These are phyloP conservation scores for Vaccinium vitisidaea DNA, from an alignment of 148 eudicot species.

Conservation along the genomic window DNA sequence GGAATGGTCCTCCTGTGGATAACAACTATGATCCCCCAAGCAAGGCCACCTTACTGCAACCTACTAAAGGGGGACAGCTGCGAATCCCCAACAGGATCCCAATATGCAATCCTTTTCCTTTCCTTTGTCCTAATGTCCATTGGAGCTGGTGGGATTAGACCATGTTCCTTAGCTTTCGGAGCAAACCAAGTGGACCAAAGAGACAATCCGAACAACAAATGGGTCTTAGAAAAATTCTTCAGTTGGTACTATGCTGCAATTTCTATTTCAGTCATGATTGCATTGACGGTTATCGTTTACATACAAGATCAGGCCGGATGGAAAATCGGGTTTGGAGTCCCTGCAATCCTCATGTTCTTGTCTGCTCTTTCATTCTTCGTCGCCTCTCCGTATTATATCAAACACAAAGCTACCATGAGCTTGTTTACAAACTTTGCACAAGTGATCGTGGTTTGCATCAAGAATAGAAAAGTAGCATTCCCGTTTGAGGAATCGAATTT, in stretches of 20 bases:
- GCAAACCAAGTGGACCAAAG: constrained; percentile 73
- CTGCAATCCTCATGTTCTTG: constrained; percentile 62
- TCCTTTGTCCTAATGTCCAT: constrained; percentile 64
- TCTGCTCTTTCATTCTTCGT: constrained; percentile 52
- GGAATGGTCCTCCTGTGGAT: constrained; percentile 74
- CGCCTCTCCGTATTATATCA: constrained; percentile 57
- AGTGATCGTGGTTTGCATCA: constrained; percentile 51
- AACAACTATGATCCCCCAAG: constrained; percentile 62
- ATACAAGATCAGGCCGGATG: constrained; percentile 80
- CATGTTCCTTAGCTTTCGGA: constrained; percentile 82
- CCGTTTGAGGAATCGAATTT: constrained; percentile 22
- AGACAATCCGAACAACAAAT: constrained; percentile 35
- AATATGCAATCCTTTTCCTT: constrained; percentile 37
- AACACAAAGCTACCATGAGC: constrained; percentile 41
- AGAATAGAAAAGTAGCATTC: constrained; percentile 42
- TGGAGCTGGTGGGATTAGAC: constrained; percentile 86
- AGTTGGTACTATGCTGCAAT: constrained; percentile 80
- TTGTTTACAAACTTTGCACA: constrained; percentile 54
- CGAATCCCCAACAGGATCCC: constrained; percentile 46
- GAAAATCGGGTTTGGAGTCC: constrained; percentile 77
- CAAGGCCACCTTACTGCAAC: constrained; percentile 63
- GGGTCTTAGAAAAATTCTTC: constrained; percentile 65
- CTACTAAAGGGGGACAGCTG: constrained; percentile 33
- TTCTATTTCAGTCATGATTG: constrained; percentile 47
- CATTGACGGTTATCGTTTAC: constrained; percentile 69